phyloP scores from a whole-genome alignment of 2,329 filamentous ascomycete species.

The Septoria linicola region DNA sequence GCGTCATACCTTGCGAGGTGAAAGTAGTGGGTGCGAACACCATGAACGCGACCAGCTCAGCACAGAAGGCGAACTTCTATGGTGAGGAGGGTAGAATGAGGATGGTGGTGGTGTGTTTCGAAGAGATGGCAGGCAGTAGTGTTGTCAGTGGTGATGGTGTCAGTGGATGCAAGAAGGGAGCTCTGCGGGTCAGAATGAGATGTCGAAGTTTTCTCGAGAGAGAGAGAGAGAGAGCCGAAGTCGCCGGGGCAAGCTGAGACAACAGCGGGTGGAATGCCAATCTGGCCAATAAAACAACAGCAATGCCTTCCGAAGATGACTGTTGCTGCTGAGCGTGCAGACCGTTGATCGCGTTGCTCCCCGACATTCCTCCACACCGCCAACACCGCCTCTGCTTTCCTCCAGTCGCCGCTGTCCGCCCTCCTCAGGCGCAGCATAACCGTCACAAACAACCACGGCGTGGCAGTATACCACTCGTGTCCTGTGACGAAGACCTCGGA shows the following conservation, averaged over 20 bases:
- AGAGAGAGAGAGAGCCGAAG: background rate
- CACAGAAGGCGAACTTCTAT: too few species aligned
- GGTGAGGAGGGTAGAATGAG: background rate
- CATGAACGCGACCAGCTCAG: conserved; percentile 35
- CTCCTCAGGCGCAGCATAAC: background rate
- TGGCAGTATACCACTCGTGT: background rate
- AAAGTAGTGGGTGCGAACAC: conserved; percentile 53
- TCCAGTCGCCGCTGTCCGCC: too few species aligned
- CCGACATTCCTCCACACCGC: too few species aligned
- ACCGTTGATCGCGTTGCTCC: too few species aligned
- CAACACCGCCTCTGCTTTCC: too few species aligned
- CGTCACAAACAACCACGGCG: background rate
- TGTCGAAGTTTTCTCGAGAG: background rate
- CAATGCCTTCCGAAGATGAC: too few species aligned
- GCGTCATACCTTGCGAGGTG: conserved; percentile 53
- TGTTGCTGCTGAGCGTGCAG: too few species aligned
- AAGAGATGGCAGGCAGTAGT: background rate
- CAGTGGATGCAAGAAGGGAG: conserved; percentile 11
- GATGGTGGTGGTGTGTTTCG: background rate
- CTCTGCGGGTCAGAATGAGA: background rate
- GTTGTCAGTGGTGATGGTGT: background rate
- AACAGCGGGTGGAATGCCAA: too few species aligned
- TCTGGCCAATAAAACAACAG: background rate
- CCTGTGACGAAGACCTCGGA: background rate
- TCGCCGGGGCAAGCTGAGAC: too few species aligned